Base-by-base conservation (phyloP, 208 protist species). In the Entamoeba dispar region DNA sequence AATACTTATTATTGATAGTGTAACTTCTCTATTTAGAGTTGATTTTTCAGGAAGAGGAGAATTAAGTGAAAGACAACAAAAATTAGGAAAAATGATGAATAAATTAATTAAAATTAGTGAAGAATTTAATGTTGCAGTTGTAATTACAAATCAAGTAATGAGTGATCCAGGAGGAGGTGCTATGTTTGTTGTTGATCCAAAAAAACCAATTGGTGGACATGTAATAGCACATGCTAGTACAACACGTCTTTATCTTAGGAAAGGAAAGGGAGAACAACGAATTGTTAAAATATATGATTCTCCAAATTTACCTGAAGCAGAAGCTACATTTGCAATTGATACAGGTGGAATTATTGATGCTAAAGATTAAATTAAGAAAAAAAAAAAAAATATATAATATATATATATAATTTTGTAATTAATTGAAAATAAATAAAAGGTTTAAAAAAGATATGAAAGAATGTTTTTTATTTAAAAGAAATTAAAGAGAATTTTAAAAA, bases 231-330 rank as follows among this genome's bases (percentile, higher is more conserved):
- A 99, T 96, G 98, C 99, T 15, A 69, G 55, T 0, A 99, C 98
- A 34, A 99, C 98, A 10, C 95, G 98, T 14, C 95, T 99, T 47
- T 99, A 95, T 92, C 96, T 99, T 7, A 96, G 98, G 55, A 99
- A 99, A 95, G 98, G 98, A 51, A 96, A 98, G 52, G 98, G 98
- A 38, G 98, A 99, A 95, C 97, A 97, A 73, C 97, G 99, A 93
- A 98, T 99, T 93, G 98, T 98, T 93, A 99, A 99, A 95, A 97
- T 99, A 90, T 99, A 99, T 96, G 99, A 99, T 95, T 99, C 98
- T 3, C 99, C 99, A 6, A 98, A 96, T 94, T 95, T 99, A 22
- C 97, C 99, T 6, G 99, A 99, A 95, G 95, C 95, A 4, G 98
- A 99, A 95, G 98, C 97, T 93, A 96, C 97, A n/a, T 98, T 97